These are phyloP conservation scores for Mucor racemosus DNA, from an alignment of 371 early-diverging fungal genomes.

Conservation along the genomic window DNA sequence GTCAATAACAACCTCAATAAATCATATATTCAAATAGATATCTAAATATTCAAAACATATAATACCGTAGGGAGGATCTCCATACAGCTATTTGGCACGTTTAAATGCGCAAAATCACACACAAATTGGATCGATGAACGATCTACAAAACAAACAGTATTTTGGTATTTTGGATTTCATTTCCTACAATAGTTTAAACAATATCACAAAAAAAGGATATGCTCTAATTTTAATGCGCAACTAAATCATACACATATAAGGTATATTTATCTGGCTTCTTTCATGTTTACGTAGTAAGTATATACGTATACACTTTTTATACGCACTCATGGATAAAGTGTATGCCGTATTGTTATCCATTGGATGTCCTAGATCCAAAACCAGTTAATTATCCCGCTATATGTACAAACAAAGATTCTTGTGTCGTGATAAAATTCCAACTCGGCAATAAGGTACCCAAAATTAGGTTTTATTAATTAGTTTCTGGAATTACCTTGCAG, in stretches of 20 bases:
- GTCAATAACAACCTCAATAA: too few species aligned
- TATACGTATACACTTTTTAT: too few species aligned
- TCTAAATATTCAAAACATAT: background rate
- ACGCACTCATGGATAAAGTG: background rate
- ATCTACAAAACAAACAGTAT: background rate
- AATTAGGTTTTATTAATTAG: background rate
- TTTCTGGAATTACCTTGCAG: background rate
- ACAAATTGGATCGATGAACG: background rate
- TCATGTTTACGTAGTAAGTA: too few species aligned
- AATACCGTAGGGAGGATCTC: background rate
- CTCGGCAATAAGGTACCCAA: background rate
- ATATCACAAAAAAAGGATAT: background rate
- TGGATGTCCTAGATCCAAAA: too few species aligned
- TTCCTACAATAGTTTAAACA: background rate
- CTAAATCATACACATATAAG: too few species aligned
- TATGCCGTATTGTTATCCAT: background rate
- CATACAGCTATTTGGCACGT: background rate
- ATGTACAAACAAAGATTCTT: background rate
- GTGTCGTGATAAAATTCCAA: background rate
- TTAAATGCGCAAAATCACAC: background rate
- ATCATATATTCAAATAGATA: background rate
- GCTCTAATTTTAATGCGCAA: too few species aligned
- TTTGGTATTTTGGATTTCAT: background rate
- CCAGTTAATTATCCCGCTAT: background rate
- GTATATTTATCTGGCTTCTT: too few species aligned